Evolutionary conservation across 2,329 filamentous ascomycete species (phyloP), one percentile per base, ranked within the genome.

Genomic region (Rutstroemia sp.): DNA sequence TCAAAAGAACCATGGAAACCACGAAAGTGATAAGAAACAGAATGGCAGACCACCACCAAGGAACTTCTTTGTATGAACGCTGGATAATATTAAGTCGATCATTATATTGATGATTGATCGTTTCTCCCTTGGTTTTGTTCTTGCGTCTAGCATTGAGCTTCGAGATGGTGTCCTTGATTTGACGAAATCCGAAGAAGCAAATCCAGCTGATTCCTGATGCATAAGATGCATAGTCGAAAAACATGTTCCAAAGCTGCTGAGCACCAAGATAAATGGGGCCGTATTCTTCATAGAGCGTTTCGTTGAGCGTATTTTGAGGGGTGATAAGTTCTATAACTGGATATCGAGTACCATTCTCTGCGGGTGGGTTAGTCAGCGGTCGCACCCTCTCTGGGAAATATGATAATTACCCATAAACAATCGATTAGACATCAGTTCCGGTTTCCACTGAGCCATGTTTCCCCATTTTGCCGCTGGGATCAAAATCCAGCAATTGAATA

Each of bases 211-310:
- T 72, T 0, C 80, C 79, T 1, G 80, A 82, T 1, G 79, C 74
- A 56, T 82, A 79, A 8, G 79, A 77, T 5, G 81, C 79, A 56
- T 83, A 84, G 64, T 80, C 79, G 65, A 82, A 83, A 69, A 83
- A 83, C 59, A 80, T 79, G 4, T 69, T 67, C 81, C 81, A 85
- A 3, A 82, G 72, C 44, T 77, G 74, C 58, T 84, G 82, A 0
- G 79, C 70, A 1, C 81, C 78, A 53, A 82, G 76, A 60, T 81
- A 82, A n/a, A 80, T 71, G 2, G 77, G 77, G 0, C 81, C 81
- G 37, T 78, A 71, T 57, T 76, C 67, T 8, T 70, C 70, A 57
- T 77, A 77, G 1, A 71, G 73, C 1, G 75, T 77, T 60, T 75
- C 59, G 56, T 69, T 68, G 21, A 69, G 56, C 25, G 59, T 65